These are phyloP conservation scores for Davidsoniella eucalypti DNA, from an alignment of 2,329 filamentous ascomycete genomes.

Conservation along the genomic window DNA sequence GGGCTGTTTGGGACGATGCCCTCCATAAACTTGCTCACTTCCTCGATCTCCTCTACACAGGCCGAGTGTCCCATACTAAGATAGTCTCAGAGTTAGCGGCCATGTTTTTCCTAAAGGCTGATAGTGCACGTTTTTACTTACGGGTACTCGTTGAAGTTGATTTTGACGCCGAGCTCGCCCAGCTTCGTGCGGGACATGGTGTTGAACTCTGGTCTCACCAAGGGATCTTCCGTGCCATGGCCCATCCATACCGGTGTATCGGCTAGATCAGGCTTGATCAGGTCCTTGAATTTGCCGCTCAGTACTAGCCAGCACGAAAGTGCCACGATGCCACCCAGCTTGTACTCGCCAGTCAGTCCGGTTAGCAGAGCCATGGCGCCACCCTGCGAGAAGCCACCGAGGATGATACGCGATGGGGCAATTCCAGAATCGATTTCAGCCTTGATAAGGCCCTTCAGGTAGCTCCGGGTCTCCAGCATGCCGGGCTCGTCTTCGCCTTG, in stretches of 20 bases:
- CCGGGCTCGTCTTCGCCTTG: slow-evolving; percentile 50
- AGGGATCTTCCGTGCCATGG: slow-evolving; percentile 62
- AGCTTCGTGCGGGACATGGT: slow-evolving; percentile 49
- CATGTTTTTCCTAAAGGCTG: not conserved
- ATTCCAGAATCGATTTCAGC: slow-evolving; percentile 69
- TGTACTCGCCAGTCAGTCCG: slow-evolving; percentile 55
- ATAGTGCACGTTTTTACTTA: slow-evolving; percentile 24
- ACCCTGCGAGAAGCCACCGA: slow-evolving; percentile 77
- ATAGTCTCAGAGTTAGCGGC: not conserved
- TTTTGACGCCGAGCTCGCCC: slow-evolving; percentile 52
- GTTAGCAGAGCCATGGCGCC: slow-evolving; percentile 74
- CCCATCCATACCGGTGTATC: slow-evolving; percentile 76
- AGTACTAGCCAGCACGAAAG: slow-evolving; percentile 71
- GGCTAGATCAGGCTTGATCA: slow-evolving; percentile 29
- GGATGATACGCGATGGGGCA: slow-evolving; percentile 62
- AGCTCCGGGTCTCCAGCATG: slow-evolving; percentile 54
- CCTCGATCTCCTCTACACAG: slow-evolving; percentile 61
- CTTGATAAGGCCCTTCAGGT: slow-evolving; percentile 66
- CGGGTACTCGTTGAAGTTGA: slow-evolving; percentile 62
- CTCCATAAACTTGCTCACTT: slow-evolving; percentile 48
- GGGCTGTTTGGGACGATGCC: slow-evolving; percentile 26
- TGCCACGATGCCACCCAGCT: slow-evolving; percentile 76
- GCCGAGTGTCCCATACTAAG: slow-evolving; percentile 53
- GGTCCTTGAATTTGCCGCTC: slow-evolving; percentile 27
- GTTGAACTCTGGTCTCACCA: slow-evolving; percentile 57